Evolutionary conservation across 1,284 basidiomycete species (phyloP), one percentile per base, ranked within the genome.

Genomic region (Vanrija sp.): DNA sequence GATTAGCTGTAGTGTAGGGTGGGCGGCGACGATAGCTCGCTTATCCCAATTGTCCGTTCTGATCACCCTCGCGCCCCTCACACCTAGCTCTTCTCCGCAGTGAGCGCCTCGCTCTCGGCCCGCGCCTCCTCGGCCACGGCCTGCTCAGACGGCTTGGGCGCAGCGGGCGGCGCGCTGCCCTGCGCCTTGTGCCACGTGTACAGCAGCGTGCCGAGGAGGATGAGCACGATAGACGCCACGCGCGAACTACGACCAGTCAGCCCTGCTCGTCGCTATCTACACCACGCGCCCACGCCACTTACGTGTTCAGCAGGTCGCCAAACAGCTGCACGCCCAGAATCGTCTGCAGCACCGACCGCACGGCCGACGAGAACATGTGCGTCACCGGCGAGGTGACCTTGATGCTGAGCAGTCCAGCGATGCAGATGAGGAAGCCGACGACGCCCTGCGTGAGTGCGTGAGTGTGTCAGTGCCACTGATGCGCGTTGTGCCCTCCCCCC

Each of bases 301-400:
- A 55, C 44, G 16, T 18, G 12, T 26, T 43, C 16, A 51, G 18
- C 2, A 43, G 3, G 23, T 51, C 47, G 34, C 45, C 54, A 18
- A 51, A 56, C 10, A 51, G 21, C 19, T 26, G 18, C 3, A 47
- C 40, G 21, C 52, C 52, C 2, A 63, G 55, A 12, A 65, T 43
- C 7, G 64, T 64, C 51, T 65, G 64, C 6, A 65, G 40, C 14
- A 65, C 62, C 14, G 47, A 54, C 21, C 64, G 45, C 0, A 52
- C 60, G 18, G 62, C 60, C 26, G 64, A 63, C 43, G 53, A 56
- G 42, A 66, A 56, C 64, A 66, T 66, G 52, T 66, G 65, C 3
- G 65, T 66, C 26, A 66, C 63, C 25, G 65, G 65, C n/a, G 61
- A 61, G 5, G 65, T 66, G 43, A 66, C 63, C 52, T 66, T 66